phyloP scores from a whole-genome alignment of 805 yeast species.

The Lipomyces yamadae region DNA sequence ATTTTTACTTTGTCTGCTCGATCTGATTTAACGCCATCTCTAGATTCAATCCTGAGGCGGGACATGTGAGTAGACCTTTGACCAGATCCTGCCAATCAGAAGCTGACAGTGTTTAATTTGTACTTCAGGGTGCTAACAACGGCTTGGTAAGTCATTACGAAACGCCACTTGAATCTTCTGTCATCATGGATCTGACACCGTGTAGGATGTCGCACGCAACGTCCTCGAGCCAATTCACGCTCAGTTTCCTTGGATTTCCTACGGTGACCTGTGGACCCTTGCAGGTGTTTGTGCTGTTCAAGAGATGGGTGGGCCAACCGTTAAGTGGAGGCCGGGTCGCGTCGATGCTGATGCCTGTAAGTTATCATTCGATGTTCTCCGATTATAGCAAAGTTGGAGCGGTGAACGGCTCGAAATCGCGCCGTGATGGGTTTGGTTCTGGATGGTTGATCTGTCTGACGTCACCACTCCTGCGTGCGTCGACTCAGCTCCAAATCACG shows the following conservation, averaged over 20 bases:
- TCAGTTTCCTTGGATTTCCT: slow-evolving; percentile 63
- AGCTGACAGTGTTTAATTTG: background rate
- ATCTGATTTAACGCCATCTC: background rate
- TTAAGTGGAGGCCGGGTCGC: slow-evolving; percentile 76
- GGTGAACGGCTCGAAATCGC: too few relatives aligned
- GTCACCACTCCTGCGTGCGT: too few relatives aligned
- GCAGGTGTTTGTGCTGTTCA: slow-evolving; percentile 71
- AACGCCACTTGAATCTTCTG: background rate
- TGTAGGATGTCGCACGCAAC: slow-evolving; percentile 54
- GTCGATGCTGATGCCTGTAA: slow-evolving; percentile 51
- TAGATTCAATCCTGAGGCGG: slow-evolving; percentile 17
- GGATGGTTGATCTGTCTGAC: background rate
- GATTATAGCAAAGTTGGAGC: background rate
- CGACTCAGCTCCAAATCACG: background rate
- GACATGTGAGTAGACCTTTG: slow-evolving; percentile 2
- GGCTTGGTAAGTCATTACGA: slow-evolving; percentile 46
- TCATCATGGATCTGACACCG: background rate
- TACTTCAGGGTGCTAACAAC: slow-evolving; percentile 51
- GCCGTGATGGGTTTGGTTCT: background rate
- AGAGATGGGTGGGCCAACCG: slow-evolving; percentile 65
- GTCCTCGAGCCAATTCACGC: slow-evolving; percentile 60
- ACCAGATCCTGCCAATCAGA: background rate
- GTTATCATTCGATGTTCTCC: slow-evolving; percentile 46
- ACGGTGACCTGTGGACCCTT: slow-evolving; percentile 73
- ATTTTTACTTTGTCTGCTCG: background rate